Conservation (phyloP, 768 basidiomycete species). For the Tulasnella sp. region DNA sequence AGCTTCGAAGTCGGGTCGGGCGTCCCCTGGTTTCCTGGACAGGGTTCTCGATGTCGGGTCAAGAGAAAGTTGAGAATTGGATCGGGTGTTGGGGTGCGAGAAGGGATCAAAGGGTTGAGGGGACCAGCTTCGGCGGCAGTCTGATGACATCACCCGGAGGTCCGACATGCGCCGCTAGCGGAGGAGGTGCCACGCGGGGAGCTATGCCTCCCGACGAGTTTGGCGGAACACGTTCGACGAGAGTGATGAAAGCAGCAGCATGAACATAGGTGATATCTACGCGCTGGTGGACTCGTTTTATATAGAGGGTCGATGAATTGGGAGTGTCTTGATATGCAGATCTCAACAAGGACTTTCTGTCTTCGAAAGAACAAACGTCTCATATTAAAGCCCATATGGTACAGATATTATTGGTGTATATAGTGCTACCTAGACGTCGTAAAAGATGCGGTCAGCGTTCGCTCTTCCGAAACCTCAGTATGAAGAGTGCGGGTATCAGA, state of each 20-base stretch:
- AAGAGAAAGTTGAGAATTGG: background rate
- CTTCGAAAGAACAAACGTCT: no score
- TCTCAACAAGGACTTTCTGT: no score
- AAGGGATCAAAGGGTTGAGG: background rate
- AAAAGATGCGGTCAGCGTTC: background rate
- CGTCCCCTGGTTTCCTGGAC: background rate
- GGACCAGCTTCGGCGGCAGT: background rate
- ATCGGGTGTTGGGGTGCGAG: background rate
- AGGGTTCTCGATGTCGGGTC: background rate
- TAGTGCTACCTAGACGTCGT: background rate
- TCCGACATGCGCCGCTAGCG: background rate
- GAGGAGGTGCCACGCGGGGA: background rate
- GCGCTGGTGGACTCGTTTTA: background rate
- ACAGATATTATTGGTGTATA: no score
- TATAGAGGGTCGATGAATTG: background rate
- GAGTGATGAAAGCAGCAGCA: background rate
- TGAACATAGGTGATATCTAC: no score
- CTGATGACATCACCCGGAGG: background rate
- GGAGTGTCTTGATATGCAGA: background rate
- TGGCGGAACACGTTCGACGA: background rate
- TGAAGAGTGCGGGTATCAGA: background rate
- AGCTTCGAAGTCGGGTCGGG: background rate
- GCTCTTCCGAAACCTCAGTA: no score
- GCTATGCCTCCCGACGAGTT: background rate
- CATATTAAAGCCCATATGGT: no score